Base-by-base conservation (phyloP, 2,329 filamentous ascomycete species). In the Sclerotinia sclerotiorum region DNA sequence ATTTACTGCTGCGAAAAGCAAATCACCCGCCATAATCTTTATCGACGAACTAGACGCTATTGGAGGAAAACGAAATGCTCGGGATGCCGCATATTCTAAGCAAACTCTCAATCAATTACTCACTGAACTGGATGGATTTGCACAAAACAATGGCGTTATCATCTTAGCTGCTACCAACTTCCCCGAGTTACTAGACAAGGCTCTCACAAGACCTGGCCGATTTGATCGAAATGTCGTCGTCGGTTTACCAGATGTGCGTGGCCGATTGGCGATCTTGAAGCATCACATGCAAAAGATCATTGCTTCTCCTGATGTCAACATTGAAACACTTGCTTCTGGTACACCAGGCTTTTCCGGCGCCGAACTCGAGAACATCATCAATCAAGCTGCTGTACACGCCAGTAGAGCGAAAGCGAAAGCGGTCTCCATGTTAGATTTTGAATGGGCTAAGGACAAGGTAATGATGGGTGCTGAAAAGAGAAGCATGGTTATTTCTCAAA, bases 381-480 rank as follows among this genome's bases (percentile, higher is more conserved):
- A 99, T 80, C 92, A 97, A 78, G 95, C 95, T 44, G 95, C 95
- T 29, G 90, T 99, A 55, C 92, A 91, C 76, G 95, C 95, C n/a
- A 97, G 93, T 76, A 93, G 95, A 78, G 86, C 91, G 73, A 95
- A 94, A 80, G 86, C 90, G 51, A 84, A 83, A 69, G 85, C 89
- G 57, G 92, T 99, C 65, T 85, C 86, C 17, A 90, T 93, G 79
- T 80, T 85, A 46, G 93, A 98, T 77, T 89, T 98, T 72, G 94
- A 97, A 74, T 99, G 94, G 94, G 95, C 95, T 68, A 98, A 97
- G 81, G 95, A 99, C 82, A 95, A 95, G 81, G 92, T 99, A 66
- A 90, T 97, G 79, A 97, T 99, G 93, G 95, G 95, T 49, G 92
- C 94, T 2, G 95, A 99, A 81, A 88, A 90, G 77, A 91, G 89